Percentiles rank a stretch among this genome's conserved stretches.
Evolutionary conservation across 768 basidiomycete species (phyloP).

Genomic region (Tricholoma matsutake): DNA sequence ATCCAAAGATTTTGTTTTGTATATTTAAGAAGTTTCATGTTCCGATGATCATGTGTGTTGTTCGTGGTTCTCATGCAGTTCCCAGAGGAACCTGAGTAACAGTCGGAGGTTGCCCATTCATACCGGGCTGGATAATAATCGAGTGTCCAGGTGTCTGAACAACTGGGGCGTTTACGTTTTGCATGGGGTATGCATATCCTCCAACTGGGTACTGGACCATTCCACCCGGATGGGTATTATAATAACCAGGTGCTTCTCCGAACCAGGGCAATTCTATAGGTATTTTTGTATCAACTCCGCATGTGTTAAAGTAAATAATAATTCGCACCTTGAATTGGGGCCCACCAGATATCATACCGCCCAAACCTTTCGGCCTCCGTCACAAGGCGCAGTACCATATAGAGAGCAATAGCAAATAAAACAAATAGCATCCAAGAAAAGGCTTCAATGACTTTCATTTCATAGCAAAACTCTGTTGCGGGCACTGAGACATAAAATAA

Average conservation of each 20-base stretch:
- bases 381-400: slow-evolving; percentile 56
- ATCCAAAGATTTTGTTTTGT: neutral
- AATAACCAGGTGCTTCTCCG: slow-evolving; percentile 65
- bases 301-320: neutral
- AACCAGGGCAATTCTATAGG: slow-evolving; percentile 70
- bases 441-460: slow-evolving; percentile 77
- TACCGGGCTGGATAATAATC: slow-evolving; percentile 64
- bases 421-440: slow-evolving; percentile 76
- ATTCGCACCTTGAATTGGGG: slow-evolving; percentile 49
- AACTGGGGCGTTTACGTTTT: slow-evolving; percentile 26
- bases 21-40: neutral
- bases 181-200: slow-evolving; percentile 32
- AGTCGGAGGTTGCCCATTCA: slow-evolving; percentile 56
- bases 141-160: slow-evolving; percentile 50
- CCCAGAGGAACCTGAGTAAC: slow-evolving; percentile 55
- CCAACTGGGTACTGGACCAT: slow-evolving; percentile 25
- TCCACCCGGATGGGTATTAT: slow-evolving; percentile 34
- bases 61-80: neutral
- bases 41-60: neutral
- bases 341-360: slow-evolving; percentile 51
- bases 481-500: slow-evolving; percentile 40
- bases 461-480: slow-evolving; percentile 59
- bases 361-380: slow-evolving; percentile 53
- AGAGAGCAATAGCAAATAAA: slow-evolving; percentile 42
- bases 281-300: neutral